Conservation (phyloP, 2,329 filamentous ascomycete genomes). For the Westerdykella sp. region DNA sequence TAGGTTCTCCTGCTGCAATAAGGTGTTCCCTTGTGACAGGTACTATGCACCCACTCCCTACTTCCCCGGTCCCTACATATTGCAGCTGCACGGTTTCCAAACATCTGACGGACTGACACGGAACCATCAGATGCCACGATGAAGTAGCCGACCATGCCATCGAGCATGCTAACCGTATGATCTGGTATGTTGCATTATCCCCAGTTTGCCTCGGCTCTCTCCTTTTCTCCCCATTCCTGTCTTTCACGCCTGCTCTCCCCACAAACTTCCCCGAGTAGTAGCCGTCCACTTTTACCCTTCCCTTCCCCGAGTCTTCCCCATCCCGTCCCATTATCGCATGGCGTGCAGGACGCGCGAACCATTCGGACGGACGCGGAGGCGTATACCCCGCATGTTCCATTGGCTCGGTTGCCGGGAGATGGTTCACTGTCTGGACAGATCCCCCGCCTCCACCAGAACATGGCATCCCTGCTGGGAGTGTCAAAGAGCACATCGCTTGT, state of each 20-base stretch:
- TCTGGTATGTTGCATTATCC: constrained; percentile 48
- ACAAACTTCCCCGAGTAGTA: no score
- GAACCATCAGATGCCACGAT: constrained; percentile 62
- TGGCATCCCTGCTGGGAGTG: no score
- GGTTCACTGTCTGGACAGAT: no score
- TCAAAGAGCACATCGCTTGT: no score
- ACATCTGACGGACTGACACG: not conserved
- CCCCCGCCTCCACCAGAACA: no score
- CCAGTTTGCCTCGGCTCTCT: no score
- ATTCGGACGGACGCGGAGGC: no score
- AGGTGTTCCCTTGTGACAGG: constrained; percentile 54
- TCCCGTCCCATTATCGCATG: not conserved
- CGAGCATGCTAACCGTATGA: constrained; percentile 79
- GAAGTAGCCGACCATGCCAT: constrained; percentile 62
- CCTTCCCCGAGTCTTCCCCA: not conserved
- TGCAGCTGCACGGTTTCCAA: no score
- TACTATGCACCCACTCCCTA: constrained; percentile 22
- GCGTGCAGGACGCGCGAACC: no score
- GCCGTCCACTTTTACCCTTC: not conserved
- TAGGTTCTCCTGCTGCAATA: constrained; percentile 52
- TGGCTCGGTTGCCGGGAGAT: no score
- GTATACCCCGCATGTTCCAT: no score
- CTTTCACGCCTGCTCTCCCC: not conserved
- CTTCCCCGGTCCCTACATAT: no score
- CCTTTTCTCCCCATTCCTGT: not conserved